These are phyloP conservation scores for Myriosclerotinia scirpicola DNA, from an alignment of 2,329 filamentous ascomycete genomes.

Conservation along the genomic window DNA sequence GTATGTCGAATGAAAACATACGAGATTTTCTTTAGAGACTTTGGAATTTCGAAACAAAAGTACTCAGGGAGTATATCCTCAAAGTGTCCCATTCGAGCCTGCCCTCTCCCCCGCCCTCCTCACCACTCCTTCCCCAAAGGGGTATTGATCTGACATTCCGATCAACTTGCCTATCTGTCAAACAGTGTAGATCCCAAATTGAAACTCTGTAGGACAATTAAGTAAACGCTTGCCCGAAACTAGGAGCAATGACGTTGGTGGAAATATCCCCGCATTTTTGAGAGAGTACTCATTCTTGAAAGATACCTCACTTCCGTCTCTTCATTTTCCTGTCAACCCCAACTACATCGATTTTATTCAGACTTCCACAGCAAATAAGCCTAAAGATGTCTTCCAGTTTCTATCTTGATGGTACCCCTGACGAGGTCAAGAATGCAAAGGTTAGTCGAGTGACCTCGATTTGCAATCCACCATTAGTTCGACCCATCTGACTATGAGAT, in stretches of 20 bases:
- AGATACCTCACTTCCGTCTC: not conserved
- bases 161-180: not conserved
- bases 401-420: constrained; percentile 27
- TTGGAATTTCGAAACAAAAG: no score
- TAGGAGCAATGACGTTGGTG: constrained; percentile 8
- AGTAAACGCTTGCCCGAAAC: not conserved
- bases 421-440: constrained; percentile 30
- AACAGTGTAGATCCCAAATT: no score
- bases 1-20: no score
- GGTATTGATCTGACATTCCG: not conserved
- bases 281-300: no score
- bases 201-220: no score
- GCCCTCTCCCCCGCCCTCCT: no score
- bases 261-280: not conserved
- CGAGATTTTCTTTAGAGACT: no score
- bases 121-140: no score
- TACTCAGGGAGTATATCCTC: no score
- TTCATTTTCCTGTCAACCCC: not conserved
- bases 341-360: no score
- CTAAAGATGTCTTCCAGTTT: constrained; percentile 21
- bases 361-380: not conserved
- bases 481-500: not conserved
- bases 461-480: not conserved
- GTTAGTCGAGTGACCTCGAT: constrained; percentile 2
- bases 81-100: no score